phyloP scores from a whole-genome alignment of 345 rosid genomes.

The Rhizophora apiculata region DNA sequence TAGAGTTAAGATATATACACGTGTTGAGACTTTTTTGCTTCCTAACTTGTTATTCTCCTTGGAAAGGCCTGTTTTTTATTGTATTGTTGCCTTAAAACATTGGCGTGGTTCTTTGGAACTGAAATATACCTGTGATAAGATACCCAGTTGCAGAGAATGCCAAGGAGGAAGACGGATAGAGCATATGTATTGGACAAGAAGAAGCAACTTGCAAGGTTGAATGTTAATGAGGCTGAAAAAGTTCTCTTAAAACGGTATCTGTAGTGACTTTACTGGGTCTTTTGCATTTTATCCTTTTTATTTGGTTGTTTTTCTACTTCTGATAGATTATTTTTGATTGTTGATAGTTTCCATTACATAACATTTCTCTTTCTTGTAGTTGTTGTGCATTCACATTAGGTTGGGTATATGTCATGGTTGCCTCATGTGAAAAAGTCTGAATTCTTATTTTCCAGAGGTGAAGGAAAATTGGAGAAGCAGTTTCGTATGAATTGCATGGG shows the following conservation, averaged over 20 bases:
- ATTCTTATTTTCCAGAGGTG: slow-evolving; percentile 53
- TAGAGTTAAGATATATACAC: too few relatives aligned
- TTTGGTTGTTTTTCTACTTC: neutral
- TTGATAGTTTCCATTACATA: neutral
- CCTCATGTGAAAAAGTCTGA: neutral
- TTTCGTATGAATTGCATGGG: slow-evolving; percentile 93
- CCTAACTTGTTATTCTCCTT: neutral
- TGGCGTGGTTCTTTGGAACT: slow-evolving; percentile 19
- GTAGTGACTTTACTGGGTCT: too few relatives aligned
- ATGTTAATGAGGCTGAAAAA: slow-evolving; percentile 73
- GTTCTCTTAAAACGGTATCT: slow-evolving; percentile 72
- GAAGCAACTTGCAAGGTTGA: slow-evolving; percentile 88
- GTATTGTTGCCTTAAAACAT: neutral
- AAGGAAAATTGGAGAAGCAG: slow-evolving; percentile 96
- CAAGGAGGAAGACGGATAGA: slow-evolving; percentile 90
- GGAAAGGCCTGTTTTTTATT: too few relatives aligned
- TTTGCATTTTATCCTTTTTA: neutral
- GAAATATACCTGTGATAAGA: slow-evolving; percentile 45
- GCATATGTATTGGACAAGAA: slow-evolving; percentile 86
- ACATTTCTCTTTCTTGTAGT: neutral
- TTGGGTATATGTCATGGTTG: neutral
- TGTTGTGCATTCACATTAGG: neutral
- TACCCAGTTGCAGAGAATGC: slow-evolving; percentile 97
- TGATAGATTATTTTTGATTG: neutral
- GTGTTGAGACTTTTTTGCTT: neutral